phyloP scores from a whole-genome alignment of 73 alveolate genomes.

The Paramecium pentaurelia region DNA sequence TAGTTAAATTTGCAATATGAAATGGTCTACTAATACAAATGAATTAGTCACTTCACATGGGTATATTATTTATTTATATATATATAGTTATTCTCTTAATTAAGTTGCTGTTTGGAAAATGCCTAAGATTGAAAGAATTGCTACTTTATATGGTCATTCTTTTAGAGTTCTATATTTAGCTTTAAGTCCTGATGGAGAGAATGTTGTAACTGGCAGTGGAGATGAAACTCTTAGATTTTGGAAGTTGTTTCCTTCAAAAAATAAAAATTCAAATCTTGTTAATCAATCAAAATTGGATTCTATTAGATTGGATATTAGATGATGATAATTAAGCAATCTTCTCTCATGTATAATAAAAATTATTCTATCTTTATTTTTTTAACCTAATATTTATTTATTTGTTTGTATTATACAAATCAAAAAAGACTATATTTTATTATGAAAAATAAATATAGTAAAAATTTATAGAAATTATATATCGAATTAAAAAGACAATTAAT shows the following conservation, averaged over 20 bases:
- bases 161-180: slow-evolving; percentile 87
- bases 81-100: slow-evolving; percentile 65
- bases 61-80: not conserved
- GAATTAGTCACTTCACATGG: slow-evolving; percentile 96
- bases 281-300: not conserved
- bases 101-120: slow-evolving; percentile 92
- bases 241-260: slow-evolving; percentile 85
- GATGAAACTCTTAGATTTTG: slow-evolving; percentile 96
- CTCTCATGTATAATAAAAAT: not conserved
- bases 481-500: not conserved
- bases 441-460: not conserved
- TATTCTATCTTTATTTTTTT: not conserved
- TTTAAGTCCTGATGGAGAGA: slow-evolving; percentile 91
- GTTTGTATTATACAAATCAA: too few relatives aligned
- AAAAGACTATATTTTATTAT: not conserved
- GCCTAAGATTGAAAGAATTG: slow-evolving; percentile 81
- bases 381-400: not conserved
- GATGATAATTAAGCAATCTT: not conserved
- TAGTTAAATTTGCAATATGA: slow-evolving; percentile 90
- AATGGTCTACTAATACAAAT: slow-evolving; percentile 80
- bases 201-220: slow-evolving; percentile 95
- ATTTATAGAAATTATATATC: not conserved
- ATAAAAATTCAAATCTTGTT: not conserved
- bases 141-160: slow-evolving; percentile 89
- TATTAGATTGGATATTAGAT: not conserved